phyloP scores from a whole-genome alignment of 1,284 basidiomycete species.

The Sparassis latifolia region DNA sequence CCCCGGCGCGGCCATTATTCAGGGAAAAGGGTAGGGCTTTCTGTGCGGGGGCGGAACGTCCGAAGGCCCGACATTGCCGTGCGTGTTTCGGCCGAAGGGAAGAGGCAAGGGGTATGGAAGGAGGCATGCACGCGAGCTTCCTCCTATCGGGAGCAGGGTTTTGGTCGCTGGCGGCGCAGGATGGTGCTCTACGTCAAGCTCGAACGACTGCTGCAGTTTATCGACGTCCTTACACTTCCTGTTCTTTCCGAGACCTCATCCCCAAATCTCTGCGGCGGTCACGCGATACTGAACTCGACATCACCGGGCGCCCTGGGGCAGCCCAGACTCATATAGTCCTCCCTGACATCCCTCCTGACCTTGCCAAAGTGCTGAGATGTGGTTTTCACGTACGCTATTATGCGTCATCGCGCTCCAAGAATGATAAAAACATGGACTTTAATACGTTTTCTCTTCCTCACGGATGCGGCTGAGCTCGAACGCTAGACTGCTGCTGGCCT shows the following conservation, averaged over 20 bases:
- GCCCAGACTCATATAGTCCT: too few species aligned
- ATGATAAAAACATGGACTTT: too few species aligned
- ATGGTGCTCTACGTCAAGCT: not conserved
- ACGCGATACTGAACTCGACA: too few species aligned
- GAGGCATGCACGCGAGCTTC: not conserved
- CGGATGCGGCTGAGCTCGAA: not conserved
- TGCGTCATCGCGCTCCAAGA: too few species aligned
- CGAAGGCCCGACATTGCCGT: constrained; percentile 26
- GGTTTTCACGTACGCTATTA: too few species aligned
- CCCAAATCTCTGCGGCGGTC: too few species aligned
- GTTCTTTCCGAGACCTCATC: too few species aligned
- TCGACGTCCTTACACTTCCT: not conserved
- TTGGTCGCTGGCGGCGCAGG: not conserved
- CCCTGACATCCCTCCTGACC: too few species aligned
- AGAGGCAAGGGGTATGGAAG: constrained; percentile 6
- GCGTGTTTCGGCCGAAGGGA: constrained; percentile 12
- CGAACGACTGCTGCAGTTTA: not conserved
- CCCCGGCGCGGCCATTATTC: constrained; percentile 26
- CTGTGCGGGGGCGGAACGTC: constrained; percentile 32
- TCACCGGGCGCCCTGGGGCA: too few species aligned
- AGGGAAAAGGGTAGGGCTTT: constrained; percentile 50
- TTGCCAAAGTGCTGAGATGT: too few species aligned
- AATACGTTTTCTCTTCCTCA: too few species aligned
- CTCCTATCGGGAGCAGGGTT: too few species aligned
- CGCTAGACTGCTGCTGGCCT: constrained; percentile 15